Evolutionary conservation across 2,329 filamentous ascomycete species (phyloP), one percentile per base, ranked within the genome.

Genomic region (Scortechinia acanthostroma): DNA sequence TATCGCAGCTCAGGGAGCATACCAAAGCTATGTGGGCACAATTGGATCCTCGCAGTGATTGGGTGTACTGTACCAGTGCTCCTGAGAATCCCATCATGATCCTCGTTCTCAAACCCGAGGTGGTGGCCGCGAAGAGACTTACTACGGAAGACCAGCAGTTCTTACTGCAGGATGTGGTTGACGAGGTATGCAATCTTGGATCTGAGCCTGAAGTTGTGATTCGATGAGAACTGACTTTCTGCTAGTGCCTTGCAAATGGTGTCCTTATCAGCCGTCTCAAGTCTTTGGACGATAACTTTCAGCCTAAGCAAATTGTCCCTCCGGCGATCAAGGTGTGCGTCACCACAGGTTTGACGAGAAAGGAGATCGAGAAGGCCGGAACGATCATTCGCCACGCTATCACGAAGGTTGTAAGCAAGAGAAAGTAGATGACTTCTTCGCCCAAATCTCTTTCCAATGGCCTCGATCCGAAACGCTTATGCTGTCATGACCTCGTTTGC

Each of bases 321-420:
- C 88, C 93, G 6, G 88, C 89, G 1, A 74, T 98, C 50, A 96
- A 97, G 67, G 79, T 97, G 13, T 97, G 91, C 59, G 73, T 96
- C 45, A 95, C 91, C 0, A 87, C 80, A 3, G 93, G 87, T 1
- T 69, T 98, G 50, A 86, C 87, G 20, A 94, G 87, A 71, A 96
- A 95, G 69, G 93, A 98, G 63, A 86, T 91, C 45, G 94, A 98
- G 68, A 95, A 94, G 71, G 89, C 93, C 1, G 93, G 91, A 14
- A 81, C 84, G 4, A 83, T 79, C 6, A 91, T 98, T 53, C 76
- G 91, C 48, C 91, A 96, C 66, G 91, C 93, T 14, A 88, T 97
- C 52, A 95, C 91, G 44, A 96, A 95, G 68, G 81, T 97, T 49
- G 81, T 98, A 74, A 76, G 72, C 54, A 67, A 67, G 55, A 67